phyloP scores from a whole-genome alignment of 2,329 filamentous ascomycete species.

The Cladobotryum mycophilum region DNA sequence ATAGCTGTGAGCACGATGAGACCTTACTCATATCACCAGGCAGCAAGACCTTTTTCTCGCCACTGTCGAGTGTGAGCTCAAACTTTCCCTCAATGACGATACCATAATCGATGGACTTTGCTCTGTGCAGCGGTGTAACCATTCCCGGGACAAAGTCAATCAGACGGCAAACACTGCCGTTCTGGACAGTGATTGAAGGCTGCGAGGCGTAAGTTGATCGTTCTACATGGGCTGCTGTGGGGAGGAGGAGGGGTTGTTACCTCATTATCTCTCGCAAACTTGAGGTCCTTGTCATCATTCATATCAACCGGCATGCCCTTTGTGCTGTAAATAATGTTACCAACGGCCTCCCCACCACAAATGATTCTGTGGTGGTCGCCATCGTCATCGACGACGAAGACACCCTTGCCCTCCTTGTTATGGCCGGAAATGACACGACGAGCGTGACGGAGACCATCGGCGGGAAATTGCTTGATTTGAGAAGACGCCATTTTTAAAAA shows the following conservation, averaged over 20 bases:
- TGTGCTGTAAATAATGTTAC: conserved; percentile 26
- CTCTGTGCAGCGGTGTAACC: conserved; percentile 42
- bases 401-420: conserved; percentile 16
- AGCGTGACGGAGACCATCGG: conserved; percentile 11
- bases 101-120: conserved; percentile 48
- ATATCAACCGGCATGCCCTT: conserved; percentile 18
- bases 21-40: conserved; percentile 42
- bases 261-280: conserved; percentile 12
- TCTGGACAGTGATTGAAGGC: conserved; percentile 5
- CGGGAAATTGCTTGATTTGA: conserved; percentile 8
- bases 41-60: conserved; percentile 38
- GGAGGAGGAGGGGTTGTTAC: neutral
- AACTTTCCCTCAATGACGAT: conserved; percentile 48
- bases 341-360: conserved; percentile 18
- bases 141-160: conserved; percentile 42
- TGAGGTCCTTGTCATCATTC: conserved; percentile 18
- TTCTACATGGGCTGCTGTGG: no score
- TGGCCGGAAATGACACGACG: conserved; percentile 14
- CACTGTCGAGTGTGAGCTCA: conserved; percentile 46
- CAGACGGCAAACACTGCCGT: conserved; percentile 38
- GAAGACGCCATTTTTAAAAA: no score
- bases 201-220: neutral
- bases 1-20: no score
- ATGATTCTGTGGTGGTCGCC: conserved; percentile 24
- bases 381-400: conserved; percentile 21